Base-by-base conservation (phyloP, 2,329 filamentous ascomycete genomes). In the Cadophora malorum region DNA sequence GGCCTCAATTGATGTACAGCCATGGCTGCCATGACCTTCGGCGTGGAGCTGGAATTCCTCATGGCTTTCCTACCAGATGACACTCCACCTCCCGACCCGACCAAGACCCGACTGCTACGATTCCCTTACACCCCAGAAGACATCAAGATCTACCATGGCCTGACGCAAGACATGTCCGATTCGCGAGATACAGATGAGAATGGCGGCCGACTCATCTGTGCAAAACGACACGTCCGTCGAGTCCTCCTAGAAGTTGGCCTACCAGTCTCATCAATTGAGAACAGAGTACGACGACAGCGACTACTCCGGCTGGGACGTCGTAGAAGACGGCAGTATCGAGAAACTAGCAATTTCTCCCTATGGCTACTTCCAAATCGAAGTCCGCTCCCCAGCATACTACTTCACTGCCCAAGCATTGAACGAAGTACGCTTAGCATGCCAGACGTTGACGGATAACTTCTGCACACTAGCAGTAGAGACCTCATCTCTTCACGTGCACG, bases 401-500 rank as follows among this genome's bases (percentile, higher is more conserved):
- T 71, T 68, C 63, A 31, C 14, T 9, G n/a, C 47, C 0, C 64
- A 62, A 8, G 60, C 69, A 2, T 38, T 74, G 3, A 6, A 49
- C 3, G 64, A 62, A 12, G n/a, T 73, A 0, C 2, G 53, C 7
- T 35, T 67, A 23, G 70, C 72, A 19, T 71, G 63, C 1, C 41
- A 56, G 16, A 14, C 72, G 12, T 41, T 76, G 14, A 63, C 58
- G 1, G 50, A 47, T 1, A 67, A 52, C 7, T 75, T 74, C 53
- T 56, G 70, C 4, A 19, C 75, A 3, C 56, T 72, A 10, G 65
- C 70, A 19, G 78, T 78, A 55, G 23, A 67, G 0, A 70, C 67
- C 0, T 76, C 71, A 49, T 76, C 76, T 0, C 49, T 79, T 0
- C 77, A 79, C 55, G 73, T 79, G 7, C 78, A 79, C 60, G 64